Conservation (phyloP, 2,329 filamentous ascomycete species). For the Atkinsonella hypoxylon region DNA sequence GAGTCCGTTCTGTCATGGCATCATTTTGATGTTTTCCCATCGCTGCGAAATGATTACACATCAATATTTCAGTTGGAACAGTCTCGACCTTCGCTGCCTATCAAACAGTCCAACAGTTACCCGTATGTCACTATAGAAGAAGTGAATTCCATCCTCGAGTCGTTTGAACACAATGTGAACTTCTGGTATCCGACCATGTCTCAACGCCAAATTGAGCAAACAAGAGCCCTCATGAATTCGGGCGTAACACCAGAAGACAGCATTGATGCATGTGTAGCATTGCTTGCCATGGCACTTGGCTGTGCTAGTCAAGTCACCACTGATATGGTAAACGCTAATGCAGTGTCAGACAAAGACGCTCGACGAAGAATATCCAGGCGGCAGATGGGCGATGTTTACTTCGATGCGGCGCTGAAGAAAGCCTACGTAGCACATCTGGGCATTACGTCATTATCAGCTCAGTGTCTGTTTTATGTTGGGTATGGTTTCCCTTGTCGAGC, state of each 20-base stretch:
- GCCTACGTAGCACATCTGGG: slow-evolving; percentile 34
- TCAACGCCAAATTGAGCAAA: slow-evolving; percentile 21
- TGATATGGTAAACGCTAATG: slow-evolving; percentile 13
- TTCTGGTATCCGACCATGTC: slow-evolving; percentile 43
- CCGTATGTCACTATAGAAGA: slow-evolving; percentile 31
- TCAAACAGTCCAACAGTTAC: slow-evolving; percentile 23
- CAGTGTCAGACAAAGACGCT: slow-evolving; percentile 14
- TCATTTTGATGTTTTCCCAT: slow-evolving; percentile 32
- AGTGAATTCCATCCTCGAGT: slow-evolving; percentile 26
- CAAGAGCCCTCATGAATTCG: slow-evolving; percentile 20
- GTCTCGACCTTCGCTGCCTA: slow-evolving; percentile 23
- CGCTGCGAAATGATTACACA: slow-evolving; percentile 28
- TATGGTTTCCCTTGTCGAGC: slow-evolving; percentile 15
- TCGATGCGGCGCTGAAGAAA: slow-evolving; percentile 33
- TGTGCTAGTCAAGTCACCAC: slow-evolving; percentile 30
- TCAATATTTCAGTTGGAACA: slow-evolving; percentile 38
- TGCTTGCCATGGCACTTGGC: slow-evolving; percentile 35
- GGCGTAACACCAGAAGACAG: slow-evolving; percentile 25
- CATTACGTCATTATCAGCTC: slow-evolving; percentile 32
- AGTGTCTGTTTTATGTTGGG: slow-evolving; percentile 39
- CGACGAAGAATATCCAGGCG: slow-evolving; percentile 20
- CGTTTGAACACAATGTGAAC: slow-evolving; percentile 35
- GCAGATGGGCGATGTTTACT: slow-evolving; percentile 30
- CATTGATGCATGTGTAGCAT: slow-evolving; percentile 27
- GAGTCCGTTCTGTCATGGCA: slow-evolving; percentile 40